phyloP scores from a whole-genome alignment of 2,329 filamentous ascomycete species.

The Cordyceps tenuipes region DNA sequence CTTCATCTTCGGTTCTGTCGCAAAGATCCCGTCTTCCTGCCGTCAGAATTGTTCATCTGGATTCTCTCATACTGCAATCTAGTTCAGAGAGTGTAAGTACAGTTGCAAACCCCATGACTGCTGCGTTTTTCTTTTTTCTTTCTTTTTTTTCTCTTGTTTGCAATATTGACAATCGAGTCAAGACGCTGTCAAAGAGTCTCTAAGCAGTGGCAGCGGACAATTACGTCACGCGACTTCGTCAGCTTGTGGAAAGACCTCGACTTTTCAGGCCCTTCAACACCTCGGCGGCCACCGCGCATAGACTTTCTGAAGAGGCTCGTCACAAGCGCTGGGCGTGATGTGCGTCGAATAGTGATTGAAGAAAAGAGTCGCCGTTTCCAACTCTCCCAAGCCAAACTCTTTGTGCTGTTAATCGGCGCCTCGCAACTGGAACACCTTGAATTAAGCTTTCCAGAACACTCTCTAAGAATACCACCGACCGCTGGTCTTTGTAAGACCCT shows the following conservation, averaged over 20 bases:
- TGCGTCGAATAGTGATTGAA: constrained; percentile 22
- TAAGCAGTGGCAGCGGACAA: constrained; percentile 23
- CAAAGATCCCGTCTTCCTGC: constrained; percentile 28
- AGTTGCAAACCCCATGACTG: no score
- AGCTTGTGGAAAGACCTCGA: constrained; percentile 25
- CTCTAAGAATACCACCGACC: background rate
- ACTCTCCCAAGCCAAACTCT: constrained; percentile 23
- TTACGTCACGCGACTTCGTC: constrained; percentile 22
- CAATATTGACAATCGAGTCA: background rate
- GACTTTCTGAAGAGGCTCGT: constrained; percentile 22
- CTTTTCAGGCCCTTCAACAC: constrained; percentile 19
- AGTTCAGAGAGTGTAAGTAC: constrained; percentile 22
- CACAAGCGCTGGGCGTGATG: constrained; percentile 24
- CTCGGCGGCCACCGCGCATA: constrained; percentile 18
- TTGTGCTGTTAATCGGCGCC: constrained; percentile 20
- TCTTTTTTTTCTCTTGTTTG: no score
- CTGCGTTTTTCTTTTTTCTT: no score
- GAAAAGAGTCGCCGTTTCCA: constrained; percentile 18
- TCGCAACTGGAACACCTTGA: constrained; percentile 21
- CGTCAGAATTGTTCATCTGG: constrained; percentile 27
- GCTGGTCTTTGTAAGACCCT: constrained; percentile 11
- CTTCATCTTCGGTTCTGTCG: constrained; percentile 26
- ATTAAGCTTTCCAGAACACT: constrained; percentile 14
- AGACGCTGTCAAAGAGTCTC: constrained; percentile 24
- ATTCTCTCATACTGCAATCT: constrained; percentile 29